Conservation (phyloP, 345 rosid genomes). For the Salix caprea region DNA sequence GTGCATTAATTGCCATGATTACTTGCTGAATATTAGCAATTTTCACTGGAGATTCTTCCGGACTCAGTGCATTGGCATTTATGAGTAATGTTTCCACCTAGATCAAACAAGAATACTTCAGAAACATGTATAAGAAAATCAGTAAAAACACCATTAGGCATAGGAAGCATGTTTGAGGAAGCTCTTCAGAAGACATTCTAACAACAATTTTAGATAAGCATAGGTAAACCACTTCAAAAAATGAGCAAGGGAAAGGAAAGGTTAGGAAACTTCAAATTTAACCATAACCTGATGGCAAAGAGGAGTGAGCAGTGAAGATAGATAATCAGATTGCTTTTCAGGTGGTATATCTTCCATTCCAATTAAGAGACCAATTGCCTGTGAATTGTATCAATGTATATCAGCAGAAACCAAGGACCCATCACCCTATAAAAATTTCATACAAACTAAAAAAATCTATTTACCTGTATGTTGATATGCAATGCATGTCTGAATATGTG, state of each 20-base stretch:
- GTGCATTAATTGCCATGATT: slow-evolving; percentile 83
- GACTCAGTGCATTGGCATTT: slow-evolving; percentile 43
- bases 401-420: slow-evolving; percentile 5
- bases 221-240: neutral
- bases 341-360: slow-evolving; percentile 83
- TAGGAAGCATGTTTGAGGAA: neutral
- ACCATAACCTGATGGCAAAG: slow-evolving; percentile 82
- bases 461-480: neutral
- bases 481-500: neutral
- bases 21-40: slow-evolving; percentile 61
- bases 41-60: slow-evolving; percentile 53
- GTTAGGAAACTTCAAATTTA: neutral
- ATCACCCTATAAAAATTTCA: neutral
- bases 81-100: slow-evolving; percentile 65
- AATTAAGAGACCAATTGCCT: slow-evolving; percentile 90
- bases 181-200: neutral
- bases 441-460: neutral
- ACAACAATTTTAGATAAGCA: neutral
- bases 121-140: slow-evolving; percentile 1
- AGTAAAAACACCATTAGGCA: neutral
- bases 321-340: slow-evolving; percentile 87
- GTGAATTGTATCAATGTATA: slow-evolving; percentile 9
- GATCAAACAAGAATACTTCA: slow-evolving; percentile 21
- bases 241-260: neutral
- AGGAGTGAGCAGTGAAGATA: slow-evolving; percentile 78